These are phyloP conservation scores for Nothomitra cinnamomea DNA, from an alignment of 2,329 filamentous ascomycete species.

Conservation along the genomic window DNA sequence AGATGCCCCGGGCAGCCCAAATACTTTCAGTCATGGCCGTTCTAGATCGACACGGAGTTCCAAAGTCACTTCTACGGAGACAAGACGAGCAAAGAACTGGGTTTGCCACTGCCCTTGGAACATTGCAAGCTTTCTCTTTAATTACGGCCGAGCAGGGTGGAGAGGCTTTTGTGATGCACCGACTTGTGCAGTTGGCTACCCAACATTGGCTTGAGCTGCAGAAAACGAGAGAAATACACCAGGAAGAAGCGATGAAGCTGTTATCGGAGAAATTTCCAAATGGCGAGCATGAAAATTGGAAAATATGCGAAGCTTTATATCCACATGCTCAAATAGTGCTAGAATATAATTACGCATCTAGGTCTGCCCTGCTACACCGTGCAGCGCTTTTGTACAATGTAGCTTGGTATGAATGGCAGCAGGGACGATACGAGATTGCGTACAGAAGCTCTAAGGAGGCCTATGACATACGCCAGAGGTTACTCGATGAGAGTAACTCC, in stretches of 20 bases:
- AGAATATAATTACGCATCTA: not conserved
- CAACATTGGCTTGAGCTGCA: slow-evolving; percentile 2
- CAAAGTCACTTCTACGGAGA: slow-evolving; percentile 8
- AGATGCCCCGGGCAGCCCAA: slow-evolving; percentile 7
- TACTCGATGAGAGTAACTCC: not conserved
- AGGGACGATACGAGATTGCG: not conserved
- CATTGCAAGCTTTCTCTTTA: slow-evolving; percentile 13
- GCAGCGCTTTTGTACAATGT: not conserved
- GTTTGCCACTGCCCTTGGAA: slow-evolving; percentile 10
- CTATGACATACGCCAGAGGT: not conserved
- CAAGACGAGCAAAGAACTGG: slow-evolving; percentile 5
- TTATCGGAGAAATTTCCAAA: slow-evolving; percentile 2
- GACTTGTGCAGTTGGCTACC: slow-evolving; percentile 8
- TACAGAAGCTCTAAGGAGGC: not conserved
- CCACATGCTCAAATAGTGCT: slow-evolving; percentile 1
- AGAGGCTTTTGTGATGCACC: slow-evolving; percentile 11
- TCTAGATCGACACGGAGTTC: slow-evolving; percentile 12
- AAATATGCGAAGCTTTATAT: slow-evolving; percentile 1
- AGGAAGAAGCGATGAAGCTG: slow-evolving; percentile 1
- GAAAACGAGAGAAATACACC: not conserved
- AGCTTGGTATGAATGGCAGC: not conserved
- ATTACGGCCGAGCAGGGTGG: slow-evolving; percentile 8
- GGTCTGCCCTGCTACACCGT: not conserved
- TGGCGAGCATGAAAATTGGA: not conserved
- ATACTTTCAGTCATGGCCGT: slow-evolving; percentile 10